Base-by-base conservation (phyloP, 495 filamentous ascomycete genomes). In the Sphaerosporella brunnea region DNA sequence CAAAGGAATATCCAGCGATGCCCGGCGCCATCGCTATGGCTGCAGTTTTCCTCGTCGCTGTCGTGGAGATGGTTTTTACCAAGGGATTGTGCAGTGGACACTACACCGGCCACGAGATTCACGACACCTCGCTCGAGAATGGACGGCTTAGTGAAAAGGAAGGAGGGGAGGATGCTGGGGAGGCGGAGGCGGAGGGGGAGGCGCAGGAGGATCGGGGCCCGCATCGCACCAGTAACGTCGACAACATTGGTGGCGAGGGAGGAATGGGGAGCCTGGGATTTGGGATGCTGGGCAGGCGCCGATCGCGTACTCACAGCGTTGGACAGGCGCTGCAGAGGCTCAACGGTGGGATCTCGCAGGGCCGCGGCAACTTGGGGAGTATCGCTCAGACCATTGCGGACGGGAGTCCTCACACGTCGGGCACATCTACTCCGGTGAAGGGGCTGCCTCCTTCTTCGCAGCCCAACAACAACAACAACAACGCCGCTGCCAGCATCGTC, bases 11-110 rank as follows among this genome's bases (percentile, higher is more conserved):
- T 61, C 72, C 69, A 15, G 80, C 83, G 26, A 79, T 87, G 66
- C 75, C 83, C 3, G 83, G 83, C 0, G 67, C 84, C 36, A 70
- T 90, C 37, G 80, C 82, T 30, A 86, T 90, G 81, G 62, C 75
- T 0, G 74, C 80, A 0, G 82, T 83, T n/a, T 68, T 92, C 44
- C 67, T 76, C 7, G 82, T 92, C 7, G 76, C 83, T 2, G 62
- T 72, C 0, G 65, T 92, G 30, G 84, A 92, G 58, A 87, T 85
- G 65, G 78, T 80, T 52, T 77, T 92, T 51, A 70, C 69, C 3
- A 71, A 67, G 15, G 58, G 58, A 11, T 28, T 57, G n/a, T 56
- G 51, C 21, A 44, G 37, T 10, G 56, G 36, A 5, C 35, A 40
- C 11, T 73, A 73, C 50, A 65, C 65, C 0, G 71, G 65, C 43